phyloP scores from a whole-genome alignment of 257 asterid species.

The Solanum habrochaites region DNA sequence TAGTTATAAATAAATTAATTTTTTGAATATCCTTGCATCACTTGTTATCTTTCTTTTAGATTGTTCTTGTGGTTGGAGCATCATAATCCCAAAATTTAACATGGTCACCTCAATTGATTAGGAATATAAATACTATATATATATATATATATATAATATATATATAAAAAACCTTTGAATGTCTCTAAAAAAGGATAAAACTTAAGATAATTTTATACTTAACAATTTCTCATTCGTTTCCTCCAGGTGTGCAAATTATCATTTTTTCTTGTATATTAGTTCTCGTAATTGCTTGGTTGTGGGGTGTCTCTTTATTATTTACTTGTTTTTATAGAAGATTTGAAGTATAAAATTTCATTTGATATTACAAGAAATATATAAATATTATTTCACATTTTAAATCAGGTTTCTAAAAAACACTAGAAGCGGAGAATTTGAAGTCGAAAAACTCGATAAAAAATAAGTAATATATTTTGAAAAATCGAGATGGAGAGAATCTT shows the following conservation, averaged over 20 bases:
- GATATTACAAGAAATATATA: background rate
- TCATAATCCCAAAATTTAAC: background rate
- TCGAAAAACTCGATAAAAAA: background rate
- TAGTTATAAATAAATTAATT: background rate
- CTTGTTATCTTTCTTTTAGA: too few relatives aligned
- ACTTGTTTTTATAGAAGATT: too few relatives aligned
- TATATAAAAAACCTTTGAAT: too few relatives aligned
- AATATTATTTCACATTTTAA: background rate
- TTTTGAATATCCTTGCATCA: background rate
- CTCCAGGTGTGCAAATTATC: background rate
- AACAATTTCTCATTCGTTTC: background rate
- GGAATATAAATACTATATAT: background rate
- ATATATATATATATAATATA: too few relatives aligned
- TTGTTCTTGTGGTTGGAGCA: background rate
- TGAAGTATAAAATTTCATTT: too few relatives aligned
- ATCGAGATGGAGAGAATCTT: too few relatives aligned
- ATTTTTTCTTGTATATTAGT: background rate
- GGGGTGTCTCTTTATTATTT: background rate
- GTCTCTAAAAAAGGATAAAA: too few relatives aligned
- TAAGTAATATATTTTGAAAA: too few relatives aligned
- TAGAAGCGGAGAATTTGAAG: too few relatives aligned
- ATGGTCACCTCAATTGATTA: background rate
- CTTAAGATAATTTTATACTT: too few relatives aligned
- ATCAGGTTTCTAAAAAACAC: background rate
- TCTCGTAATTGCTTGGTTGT: background rate